phyloP scores from a whole-genome alignment of 2,329 filamentous ascomycete genomes.

The Apiospora phragmitis region DNA sequence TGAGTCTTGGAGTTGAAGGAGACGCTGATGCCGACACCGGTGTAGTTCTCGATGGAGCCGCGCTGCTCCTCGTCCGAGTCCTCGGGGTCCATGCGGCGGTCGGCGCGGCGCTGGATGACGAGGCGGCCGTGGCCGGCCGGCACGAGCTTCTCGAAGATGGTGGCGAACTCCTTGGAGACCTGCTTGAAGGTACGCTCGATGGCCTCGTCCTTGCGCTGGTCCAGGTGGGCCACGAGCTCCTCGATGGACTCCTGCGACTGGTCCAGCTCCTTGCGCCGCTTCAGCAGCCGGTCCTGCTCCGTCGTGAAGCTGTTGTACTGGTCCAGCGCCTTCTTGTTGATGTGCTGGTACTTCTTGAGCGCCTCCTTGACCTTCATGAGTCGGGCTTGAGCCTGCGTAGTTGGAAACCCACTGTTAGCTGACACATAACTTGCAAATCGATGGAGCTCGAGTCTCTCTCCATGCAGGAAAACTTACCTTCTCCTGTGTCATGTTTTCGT shows the following conservation, averaged over 20 bases:
- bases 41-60: slow-evolving; percentile 87
- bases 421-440: background rate
- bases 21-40: slow-evolving; percentile 92
- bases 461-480: slow-evolving; percentile 51
- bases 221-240: slow-evolving; percentile 87
- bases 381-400: slow-evolving; percentile 55
- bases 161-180: slow-evolving; percentile 88
- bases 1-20: slow-evolving; percentile 96
- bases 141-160: slow-evolving; percentile 92
- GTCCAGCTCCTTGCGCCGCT: slow-evolving; percentile 84
- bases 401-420: background rate
- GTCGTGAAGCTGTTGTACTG: slow-evolving; percentile 97
- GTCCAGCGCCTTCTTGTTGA: slow-evolving; percentile 99
- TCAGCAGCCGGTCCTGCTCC: slow-evolving; percentile 83
- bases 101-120: slow-evolving; percentile 88
- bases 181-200: slow-evolving; percentile 99
- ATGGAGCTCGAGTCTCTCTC: slow-evolving; percentile 57
- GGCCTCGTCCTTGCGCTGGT: slow-evolving; percentile 95
- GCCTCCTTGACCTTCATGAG: slow-evolving; percentile 91
- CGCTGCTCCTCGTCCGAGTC: slow-evolving; percentile 70
- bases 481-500: slow-evolving; percentile 78
- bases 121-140: slow-evolving; percentile 89
- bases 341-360: slow-evolving; percentile 93
- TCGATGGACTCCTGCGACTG: slow-evolving; percentile 85
- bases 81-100: slow-evolving; percentile 63